Base-by-base conservation (phyloP, 805 yeast species). In the Candida railenensis region DNA sequence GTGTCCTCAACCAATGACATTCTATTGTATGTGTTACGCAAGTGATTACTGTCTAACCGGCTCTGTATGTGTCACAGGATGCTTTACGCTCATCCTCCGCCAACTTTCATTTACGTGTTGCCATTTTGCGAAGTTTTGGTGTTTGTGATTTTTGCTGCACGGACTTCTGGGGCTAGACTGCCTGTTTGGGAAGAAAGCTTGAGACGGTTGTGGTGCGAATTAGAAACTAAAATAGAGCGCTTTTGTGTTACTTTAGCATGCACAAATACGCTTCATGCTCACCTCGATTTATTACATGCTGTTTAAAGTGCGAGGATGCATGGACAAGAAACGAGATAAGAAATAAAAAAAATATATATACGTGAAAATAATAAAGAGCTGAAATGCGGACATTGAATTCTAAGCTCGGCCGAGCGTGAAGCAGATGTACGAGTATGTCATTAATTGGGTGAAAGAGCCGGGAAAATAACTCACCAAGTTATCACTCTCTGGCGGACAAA, bases 1-100 rank as follows among this genome's bases (percentile, higher is more conserved):
- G 42, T 37, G 20, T 40, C 37, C 8, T 22, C 42, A 8, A 21
- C 20, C 21, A 28, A 7, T 11, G 34, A 39, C 42, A 36, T 36
- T 36, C n/a, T n/a, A n/a, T n/a, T n/a, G n/a, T n/a, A n/a, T n/a
- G n/a, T n/a, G n/a, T n/a, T n/a, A n/a, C n/a, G n/a, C n/a, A n/a
- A n/a, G n/a, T n/a, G n/a, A n/a, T n/a, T n/a, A n/a, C n/a, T n/a
- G n/a, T n/a, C n/a, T n/a, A n/a, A 25, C 9, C 30, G 30, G 30
- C 11, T 25, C 30, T 25, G 30, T 25, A 25, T n/a, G n/a, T n/a
- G n/a, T n/a, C n/a, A n/a, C n/a, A n/a, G n/a, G n/a, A n/a, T n/a
- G n/a, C n/a, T n/a, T n/a, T n/a, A n/a, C n/a, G n/a, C n/a, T n/a
- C n/a, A n/a, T n/a, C n/a, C n/a, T n/a, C n/a, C n/a, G n/a, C n/a